These are phyloP conservation scores for Trypanosoma theileri DNA, from an alignment of 208 protist genomes.

Conservation along the genomic window DNA sequence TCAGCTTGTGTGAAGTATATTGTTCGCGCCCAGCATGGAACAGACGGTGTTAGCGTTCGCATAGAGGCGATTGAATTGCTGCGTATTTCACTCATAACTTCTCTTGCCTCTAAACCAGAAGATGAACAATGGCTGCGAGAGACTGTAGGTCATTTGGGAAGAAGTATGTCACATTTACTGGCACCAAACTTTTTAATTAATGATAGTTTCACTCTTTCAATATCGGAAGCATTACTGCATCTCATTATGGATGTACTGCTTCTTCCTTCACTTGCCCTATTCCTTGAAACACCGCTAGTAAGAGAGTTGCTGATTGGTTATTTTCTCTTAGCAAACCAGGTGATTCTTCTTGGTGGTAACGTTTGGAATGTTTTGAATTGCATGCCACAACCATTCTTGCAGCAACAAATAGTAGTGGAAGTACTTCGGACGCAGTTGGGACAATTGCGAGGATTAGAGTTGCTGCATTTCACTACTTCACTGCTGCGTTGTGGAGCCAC, in stretches of 20 bases:
- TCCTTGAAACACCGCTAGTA: constrained; percentile 10
- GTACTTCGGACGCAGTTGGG: constrained; percentile 40
- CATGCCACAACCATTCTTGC: constrained; percentile 13
- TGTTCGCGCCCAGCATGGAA: constrained; percentile 59
- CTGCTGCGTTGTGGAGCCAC: constrained; percentile 42
- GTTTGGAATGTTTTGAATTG: neutral
- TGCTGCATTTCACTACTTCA: constrained; percentile 68
- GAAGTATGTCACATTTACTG: constrained; percentile 12
- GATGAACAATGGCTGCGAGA: constrained; percentile 27
- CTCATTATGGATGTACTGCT: constrained; percentile 22
- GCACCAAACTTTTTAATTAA: constrained; percentile 7
- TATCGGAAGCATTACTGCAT: constrained; percentile 15
- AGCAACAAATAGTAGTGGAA: constrained; percentile 20
- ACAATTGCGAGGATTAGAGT: constrained; percentile 45
- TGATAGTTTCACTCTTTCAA: constrained; percentile 1
- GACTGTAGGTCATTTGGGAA: constrained; percentile 21
- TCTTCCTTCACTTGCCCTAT: constrained; percentile 2
- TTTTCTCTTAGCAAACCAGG: constrained; percentile 26
- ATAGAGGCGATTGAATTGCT: constrained; percentile 58
- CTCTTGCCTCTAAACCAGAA: constrained; percentile 18
- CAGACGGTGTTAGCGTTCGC: constrained; percentile 62
- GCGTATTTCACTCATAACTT: constrained; percentile 20
- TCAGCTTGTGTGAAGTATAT: constrained; percentile 74
- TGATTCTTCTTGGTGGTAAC: constrained; percentile 21
- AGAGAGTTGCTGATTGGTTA: constrained; percentile 13